Evolutionary conservation across 441 rosid genomes (phyloP), one percentile per base, ranked within the genome.

Genomic region (Bruguiera hainesii): DNA sequence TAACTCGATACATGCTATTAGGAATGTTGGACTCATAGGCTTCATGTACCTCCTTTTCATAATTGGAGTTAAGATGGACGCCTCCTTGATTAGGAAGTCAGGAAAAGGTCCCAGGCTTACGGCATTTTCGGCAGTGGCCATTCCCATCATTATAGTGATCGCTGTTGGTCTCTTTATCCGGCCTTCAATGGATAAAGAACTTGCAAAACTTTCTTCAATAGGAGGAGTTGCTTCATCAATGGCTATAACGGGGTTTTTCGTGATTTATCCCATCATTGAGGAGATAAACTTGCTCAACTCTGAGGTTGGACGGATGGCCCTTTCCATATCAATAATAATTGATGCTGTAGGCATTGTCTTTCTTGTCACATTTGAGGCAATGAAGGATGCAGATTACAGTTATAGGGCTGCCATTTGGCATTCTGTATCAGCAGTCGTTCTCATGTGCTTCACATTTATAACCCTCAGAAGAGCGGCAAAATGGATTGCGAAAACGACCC

Each of bases 231-330:
- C 79, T 0, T 37, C 80, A 1, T 60, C 64, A 5, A 26, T 79
- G n/a, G 77, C 80, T 3, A 13, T 84, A 57, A 81, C 89, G 11
- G 58, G 79, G 8, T 85, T 84, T 69, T 85, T 84, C 23, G 79
- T 85, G 21, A 75, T 82, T 13, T 73, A 77, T 75, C 75, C 85
- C 0, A 20, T 85, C 28, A 77, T 85, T 18, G 77, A 78, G 64
- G 90, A 88, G 50, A 61, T 84, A 53, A 88, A 85, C 66, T 79
- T 88, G 19, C 78, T 85, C 9, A 81, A 81, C 79, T 85, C 93
- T 6, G 93, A 88, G 66, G 75, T 84, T 2, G 93, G 93, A 1
- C 76, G 79, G 51, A 69, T 83, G 64, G 89, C 93, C 20, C 62
- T 85, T 68, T 74, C 87, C 1, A 66, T 76, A 0, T 61, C 86